These are phyloP conservation scores for Diaporthe citri DNA, from an alignment of 2,329 filamentous ascomycete genomes.

Conservation along the genomic window DNA sequence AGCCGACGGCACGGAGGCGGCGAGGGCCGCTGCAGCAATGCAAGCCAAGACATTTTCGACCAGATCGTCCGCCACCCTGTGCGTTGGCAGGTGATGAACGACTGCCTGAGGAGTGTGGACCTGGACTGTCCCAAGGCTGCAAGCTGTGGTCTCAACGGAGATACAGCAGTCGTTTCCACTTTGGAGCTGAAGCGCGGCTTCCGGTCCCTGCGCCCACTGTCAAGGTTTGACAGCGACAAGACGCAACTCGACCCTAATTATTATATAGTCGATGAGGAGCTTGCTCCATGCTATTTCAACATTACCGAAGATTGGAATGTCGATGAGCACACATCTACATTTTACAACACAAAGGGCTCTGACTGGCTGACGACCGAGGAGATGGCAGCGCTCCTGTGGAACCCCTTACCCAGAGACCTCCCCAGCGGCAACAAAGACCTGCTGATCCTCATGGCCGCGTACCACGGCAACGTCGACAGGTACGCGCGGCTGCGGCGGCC, in stretches of 20 bases:
- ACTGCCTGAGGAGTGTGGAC: not conserved
- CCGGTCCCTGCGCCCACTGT: not conserved
- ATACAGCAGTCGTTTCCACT: not conserved
- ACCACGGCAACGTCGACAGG: conserved; percentile 54
- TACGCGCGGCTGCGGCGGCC: conserved; percentile 51
- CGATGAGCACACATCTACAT: not conserved
- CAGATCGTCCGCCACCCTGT: not conserved
- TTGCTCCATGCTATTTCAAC: conserved; percentile 2
- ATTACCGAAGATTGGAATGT: not conserved
- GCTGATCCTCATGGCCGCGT: conserved; percentile 54
- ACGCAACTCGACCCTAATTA: not conserved
- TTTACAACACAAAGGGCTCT: not conserved
- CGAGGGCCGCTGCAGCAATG: not conserved
- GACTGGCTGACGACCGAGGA: not conserved
- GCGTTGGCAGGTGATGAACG: not conserved
- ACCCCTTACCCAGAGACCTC: conserved; percentile 35
- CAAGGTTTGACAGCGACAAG: not conserved
- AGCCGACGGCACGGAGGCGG: not conserved
- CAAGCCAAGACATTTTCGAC: not conserved
- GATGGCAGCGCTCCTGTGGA: not conserved
- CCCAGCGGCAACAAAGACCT: conserved; percentile 53
- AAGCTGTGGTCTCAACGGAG: not conserved
- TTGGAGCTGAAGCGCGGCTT: not conserved
- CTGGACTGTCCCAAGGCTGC: not conserved
- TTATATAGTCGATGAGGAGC: not conserved